A percentile compares a stretch with the other conserved stretches of the same genome.
phyloP scores from a whole-genome alignment of 768 basidiomycete genomes.

The Phylloporus rhodoxanthus region DNA sequence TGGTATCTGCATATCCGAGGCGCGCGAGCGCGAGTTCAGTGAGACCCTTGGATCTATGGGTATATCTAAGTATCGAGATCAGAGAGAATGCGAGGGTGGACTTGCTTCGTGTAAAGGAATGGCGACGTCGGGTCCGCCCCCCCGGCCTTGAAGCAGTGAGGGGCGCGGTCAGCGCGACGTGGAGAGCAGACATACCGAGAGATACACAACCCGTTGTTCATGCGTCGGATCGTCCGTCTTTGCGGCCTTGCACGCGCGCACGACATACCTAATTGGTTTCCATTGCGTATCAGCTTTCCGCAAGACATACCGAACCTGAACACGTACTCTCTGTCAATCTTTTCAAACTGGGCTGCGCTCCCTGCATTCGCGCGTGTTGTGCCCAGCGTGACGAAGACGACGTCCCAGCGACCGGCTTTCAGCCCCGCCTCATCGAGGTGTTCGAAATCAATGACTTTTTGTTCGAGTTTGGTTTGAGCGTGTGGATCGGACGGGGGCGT shows the following conservation, averaged over 20 bases:
- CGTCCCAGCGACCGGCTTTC: constrained; percentile 60
- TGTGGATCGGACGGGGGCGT: constrained; percentile 31
- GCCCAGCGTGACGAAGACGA: constrained; percentile 71
- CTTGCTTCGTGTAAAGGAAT: constrained; percentile 49
- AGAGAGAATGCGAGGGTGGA: neutral
- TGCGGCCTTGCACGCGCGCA: constrained; percentile 65
- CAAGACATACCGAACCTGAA: no score
- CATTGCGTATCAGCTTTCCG: neutral
- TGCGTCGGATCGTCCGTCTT: constrained; percentile 40
- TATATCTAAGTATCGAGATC: neutral
- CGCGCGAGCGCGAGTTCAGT: constrained; percentile 65
- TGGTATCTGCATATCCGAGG: constrained; percentile 65
- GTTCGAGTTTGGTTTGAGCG: constrained; percentile 55
- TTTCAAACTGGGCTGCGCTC: constrained; percentile 60
- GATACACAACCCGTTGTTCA: constrained; percentile 60
- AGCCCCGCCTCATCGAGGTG: constrained; percentile 49
- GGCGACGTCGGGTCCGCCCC: constrained; percentile 45
- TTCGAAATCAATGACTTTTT: constrained; percentile 66
- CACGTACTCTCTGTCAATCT: constrained; percentile 69
- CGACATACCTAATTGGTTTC: constrained; percentile 50
- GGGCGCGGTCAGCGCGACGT: neutral
- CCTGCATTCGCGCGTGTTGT: constrained; percentile 60
- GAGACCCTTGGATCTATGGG: constrained; percentile 60
- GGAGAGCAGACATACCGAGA: constrained; percentile 39
- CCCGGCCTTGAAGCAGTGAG: constrained; percentile 31